phyloP scores from a whole-genome alignment of 306 rosid genomes.

The Hippophae gyantsensis region DNA sequence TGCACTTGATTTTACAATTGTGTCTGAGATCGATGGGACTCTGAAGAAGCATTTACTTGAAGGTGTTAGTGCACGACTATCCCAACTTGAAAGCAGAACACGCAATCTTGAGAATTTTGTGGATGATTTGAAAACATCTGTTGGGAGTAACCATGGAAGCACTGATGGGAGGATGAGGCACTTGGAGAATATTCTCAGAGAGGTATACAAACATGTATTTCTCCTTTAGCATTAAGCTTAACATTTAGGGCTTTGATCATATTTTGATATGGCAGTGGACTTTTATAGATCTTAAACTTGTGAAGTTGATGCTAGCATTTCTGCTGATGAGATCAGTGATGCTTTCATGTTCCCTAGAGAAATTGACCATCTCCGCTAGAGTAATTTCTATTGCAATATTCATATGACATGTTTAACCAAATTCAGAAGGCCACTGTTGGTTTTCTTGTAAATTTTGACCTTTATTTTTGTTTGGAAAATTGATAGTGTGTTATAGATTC shows the following conservation, averaged over 20 bases:
- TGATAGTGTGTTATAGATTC: no score
- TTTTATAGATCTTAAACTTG: no score
- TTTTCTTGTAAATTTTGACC: no score
- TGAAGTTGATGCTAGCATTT: neutral
- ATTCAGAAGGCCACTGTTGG: no score
- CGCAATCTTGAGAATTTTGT: constrained; percentile 61
- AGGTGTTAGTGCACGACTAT: constrained; percentile 68
- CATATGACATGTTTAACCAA: no score
- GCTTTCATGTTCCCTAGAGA: neutral
- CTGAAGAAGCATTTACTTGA: constrained; percentile 69
- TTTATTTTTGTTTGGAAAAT: no score
- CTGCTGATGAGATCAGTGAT: neutral
- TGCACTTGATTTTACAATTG: constrained; percentile 33
- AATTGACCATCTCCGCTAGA: neutral
- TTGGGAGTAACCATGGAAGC: constrained; percentile 65
- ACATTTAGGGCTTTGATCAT: constrained; percentile 12
- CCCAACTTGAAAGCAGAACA: constrained; percentile 72
- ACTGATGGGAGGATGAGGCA: constrained; percentile 77
- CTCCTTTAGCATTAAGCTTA: constrained; percentile 10
- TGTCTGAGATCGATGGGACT: constrained; percentile 68
- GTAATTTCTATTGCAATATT: neutral
- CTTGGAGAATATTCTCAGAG: constrained; percentile 70
- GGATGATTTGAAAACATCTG: constrained; percentile 68
- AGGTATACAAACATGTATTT: constrained; percentile 35
- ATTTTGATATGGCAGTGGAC: neutral